These are phyloP conservation scores for Adansonia grandidieri DNA, from an alignment of 441 rosid species.

Conservation along the genomic window DNA sequence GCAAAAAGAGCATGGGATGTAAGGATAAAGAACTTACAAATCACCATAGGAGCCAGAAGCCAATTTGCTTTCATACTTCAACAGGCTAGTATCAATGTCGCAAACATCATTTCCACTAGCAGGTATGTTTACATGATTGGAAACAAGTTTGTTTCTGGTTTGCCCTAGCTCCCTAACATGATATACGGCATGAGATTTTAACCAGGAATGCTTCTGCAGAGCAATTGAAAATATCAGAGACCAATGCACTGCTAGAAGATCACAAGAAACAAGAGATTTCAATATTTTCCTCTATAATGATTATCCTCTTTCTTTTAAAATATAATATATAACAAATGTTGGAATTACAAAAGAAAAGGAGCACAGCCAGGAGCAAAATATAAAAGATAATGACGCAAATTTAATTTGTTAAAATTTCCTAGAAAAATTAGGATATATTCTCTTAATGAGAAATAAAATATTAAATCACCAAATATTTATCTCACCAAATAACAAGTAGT, in stretches of 20 bases:
- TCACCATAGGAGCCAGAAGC: slow-evolving; percentile 63
- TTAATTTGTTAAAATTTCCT: not conserved
- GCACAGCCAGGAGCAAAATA: not conserved
- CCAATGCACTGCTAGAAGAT: slow-evolving; percentile 23
- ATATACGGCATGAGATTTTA: slow-evolving; percentile 35
- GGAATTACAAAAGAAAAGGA: not conserved
- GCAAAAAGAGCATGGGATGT: slow-evolving; percentile 22
- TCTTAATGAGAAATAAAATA: not conserved
- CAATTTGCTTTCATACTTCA: slow-evolving; percentile 55
- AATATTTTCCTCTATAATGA: not conserved
- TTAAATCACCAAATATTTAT: not conserved
- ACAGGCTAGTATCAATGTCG: slow-evolving; percentile 63
- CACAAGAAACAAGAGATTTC: slow-evolving; percentile 10
- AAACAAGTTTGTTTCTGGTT: slow-evolving; percentile 34
- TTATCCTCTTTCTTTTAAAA: slow-evolving; percentile 3
- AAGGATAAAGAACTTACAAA: slow-evolving; percentile 49
- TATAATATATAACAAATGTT: not conserved
- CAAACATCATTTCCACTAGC: slow-evolving; percentile 48
- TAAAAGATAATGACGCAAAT: slow-evolving; percentile 7
- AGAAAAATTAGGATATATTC: slow-evolving; percentile 1
- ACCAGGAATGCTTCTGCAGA: slow-evolving; percentile 50
- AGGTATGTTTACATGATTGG: slow-evolving; percentile 36
- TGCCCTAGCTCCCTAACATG: slow-evolving; percentile 43
- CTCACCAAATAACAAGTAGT: not conserved
- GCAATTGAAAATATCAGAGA: slow-evolving; percentile 41